phyloP scores from a whole-genome alignment of 345 rosid genomes.

The Arabidopsis arenosa region DNA sequence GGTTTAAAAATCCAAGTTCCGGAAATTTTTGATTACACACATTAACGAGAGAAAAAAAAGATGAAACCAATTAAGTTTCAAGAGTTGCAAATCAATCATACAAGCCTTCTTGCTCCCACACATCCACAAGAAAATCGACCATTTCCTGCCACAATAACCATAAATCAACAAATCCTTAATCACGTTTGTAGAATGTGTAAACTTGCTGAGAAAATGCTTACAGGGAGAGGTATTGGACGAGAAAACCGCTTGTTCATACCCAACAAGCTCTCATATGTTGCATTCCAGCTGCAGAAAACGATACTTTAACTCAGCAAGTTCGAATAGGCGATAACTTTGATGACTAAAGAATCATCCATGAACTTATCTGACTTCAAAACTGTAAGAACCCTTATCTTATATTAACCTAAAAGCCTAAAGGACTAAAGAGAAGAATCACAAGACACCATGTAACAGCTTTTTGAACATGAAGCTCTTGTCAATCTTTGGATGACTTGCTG shows the following conservation, averaged over 20 bases:
- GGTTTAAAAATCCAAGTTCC: conserved; percentile 6
- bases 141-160: conserved; percentile 56
- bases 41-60: neutral
- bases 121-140: conserved; percentile 69
- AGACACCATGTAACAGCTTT: conserved; percentile 15
- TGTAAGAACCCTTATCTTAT: neutral
- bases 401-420: neutral
- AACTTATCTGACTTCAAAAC: conserved; percentile 6
- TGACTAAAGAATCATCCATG: neutral
- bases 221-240: conserved; percentile 72
- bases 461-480: neutral
- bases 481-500: neutral
- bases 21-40: conserved; percentile 29
- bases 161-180: conserved; percentile 3
- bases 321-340: neutral
- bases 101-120: conserved; percentile 68
- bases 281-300: conserved; percentile 59
- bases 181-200: neutral
- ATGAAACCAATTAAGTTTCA: conserved; percentile 4
- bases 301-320: neutral
- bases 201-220: conserved; percentile 44
- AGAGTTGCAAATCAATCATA: conserved; percentile 49
- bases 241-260: conserved; percentile 65
- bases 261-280: conserved; percentile 67
- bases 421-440: conserved; percentile 12